Base-by-base conservation (phyloP, 305 asterid genomes). In the Fraxinus platypoda region DNA sequence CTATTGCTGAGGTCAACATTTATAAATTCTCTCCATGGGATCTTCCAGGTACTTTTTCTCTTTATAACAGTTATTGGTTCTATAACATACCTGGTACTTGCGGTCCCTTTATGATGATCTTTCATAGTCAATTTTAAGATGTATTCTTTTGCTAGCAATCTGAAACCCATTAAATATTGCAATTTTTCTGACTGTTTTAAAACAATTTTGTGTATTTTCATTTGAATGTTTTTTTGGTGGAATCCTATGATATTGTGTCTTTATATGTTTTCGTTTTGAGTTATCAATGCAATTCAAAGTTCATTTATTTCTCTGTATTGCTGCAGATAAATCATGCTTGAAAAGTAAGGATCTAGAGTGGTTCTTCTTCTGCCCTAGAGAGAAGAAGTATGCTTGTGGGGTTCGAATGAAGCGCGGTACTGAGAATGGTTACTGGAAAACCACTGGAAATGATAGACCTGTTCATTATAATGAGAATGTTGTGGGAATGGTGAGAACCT, bases 321-420 rank as follows among this genome's bases (percentile, higher is more conserved):
- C 73, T 78, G 79, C 88, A 95, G 99, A 88, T 87, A 93, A 89
- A 84, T 94, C 97, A 7, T 87, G 86, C 86, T 81, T 93, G 86
- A 93, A 85, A 83, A 92, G 87, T 78, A 92, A 88, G 85, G 99
- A 95, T 90, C 90, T 84, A 2, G 96, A 94, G 83, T 95, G 99
- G 99, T 94, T 84, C 88, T 95, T 95, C 85, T 95, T 93, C 90
- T 94, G 97, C 86, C 97, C 98, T 3, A 90, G 88, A 49, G 97
- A 93, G 88, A 93, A 82, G 85, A 95, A 93, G 87, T 95, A 94
- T 86, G 87, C 95, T 62, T 89, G 91, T 85, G 99, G 99, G 68
- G 74, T 8, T 26, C 89, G 98, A 81, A 92, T 90, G 85, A 95
- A 93, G 81, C 98, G 99, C 2, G 91, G 94, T 28, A 90, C 99